Conservation (phyloP, 805 yeast species). For the Candida jianshihensis region DNA sequence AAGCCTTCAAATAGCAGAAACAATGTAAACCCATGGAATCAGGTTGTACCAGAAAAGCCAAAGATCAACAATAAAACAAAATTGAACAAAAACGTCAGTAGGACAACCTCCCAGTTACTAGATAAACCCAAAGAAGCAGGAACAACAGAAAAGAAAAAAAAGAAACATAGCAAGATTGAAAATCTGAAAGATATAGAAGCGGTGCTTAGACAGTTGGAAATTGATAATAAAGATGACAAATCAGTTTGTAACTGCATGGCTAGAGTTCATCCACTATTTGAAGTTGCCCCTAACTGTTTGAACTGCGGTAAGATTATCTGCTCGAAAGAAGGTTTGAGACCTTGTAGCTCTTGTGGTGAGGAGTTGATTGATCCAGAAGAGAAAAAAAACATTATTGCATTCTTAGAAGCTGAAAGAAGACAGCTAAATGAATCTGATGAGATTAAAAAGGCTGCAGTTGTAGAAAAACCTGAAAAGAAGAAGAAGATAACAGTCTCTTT, state of each 20-base stretch:
- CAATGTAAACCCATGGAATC: slow-evolving; percentile 13
- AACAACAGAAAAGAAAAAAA: slow-evolving; percentile 31
- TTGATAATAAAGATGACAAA: slow-evolving; percentile 20
- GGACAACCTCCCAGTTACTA: slow-evolving; percentile 42
- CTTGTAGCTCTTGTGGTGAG: slow-evolving; percentile 77
- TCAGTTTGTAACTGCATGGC: slow-evolving; percentile 77
- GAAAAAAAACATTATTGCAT: slow-evolving; percentile 43
- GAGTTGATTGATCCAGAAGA: slow-evolving; percentile 62
- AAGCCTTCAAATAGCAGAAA: not conserved
- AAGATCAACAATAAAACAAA: slow-evolving; percentile 7
- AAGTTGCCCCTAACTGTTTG: slow-evolving; percentile 87
- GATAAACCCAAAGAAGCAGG: slow-evolving; percentile 29
- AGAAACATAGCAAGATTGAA: slow-evolving; percentile 38
- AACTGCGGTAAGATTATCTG: slow-evolving; percentile 94
- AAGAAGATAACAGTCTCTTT: slow-evolving; percentile 50
- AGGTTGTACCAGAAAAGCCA: slow-evolving; percentile 1
- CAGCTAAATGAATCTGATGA: slow-evolving; percentile 28
- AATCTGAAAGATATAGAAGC: slow-evolving; percentile 61
- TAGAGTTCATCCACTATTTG: slow-evolving; percentile 78
- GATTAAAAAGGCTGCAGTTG: slow-evolving; percentile 10
- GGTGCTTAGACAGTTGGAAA: slow-evolving; percentile 47
- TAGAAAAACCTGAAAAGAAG: slow-evolving; percentile 29
- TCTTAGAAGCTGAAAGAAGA: slow-evolving; percentile 48
- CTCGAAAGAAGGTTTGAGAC: slow-evolving; percentile 81
- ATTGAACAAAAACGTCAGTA: slow-evolving; percentile 18